These are phyloP conservation scores for Articulospora tetracladia DNA, from an alignment of 495 filamentous ascomycete species.

Conservation along the genomic window DNA sequence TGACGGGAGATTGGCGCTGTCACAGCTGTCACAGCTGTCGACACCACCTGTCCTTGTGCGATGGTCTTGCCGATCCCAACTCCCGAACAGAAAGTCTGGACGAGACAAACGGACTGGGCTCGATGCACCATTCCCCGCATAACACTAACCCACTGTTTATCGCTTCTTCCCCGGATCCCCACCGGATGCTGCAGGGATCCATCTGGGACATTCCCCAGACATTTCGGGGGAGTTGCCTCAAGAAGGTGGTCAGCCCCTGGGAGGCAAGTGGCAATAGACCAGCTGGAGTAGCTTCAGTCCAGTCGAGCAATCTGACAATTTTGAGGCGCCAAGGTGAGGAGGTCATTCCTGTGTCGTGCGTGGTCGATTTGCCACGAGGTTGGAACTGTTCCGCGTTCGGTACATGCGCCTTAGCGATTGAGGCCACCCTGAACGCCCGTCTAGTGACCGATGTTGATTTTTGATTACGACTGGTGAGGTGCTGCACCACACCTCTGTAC, in stretches of 20 bases:
- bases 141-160: neutral
- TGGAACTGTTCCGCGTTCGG: neutral
- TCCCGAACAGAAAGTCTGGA: neutral
- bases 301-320: neutral
- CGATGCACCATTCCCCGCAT: neutral
- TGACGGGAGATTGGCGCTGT: neutral
- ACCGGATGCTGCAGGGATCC: neutral
- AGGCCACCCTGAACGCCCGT: no score
- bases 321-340: neutral
- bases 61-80: slow-evolving; percentile 1
- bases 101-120: neutral
- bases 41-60: neutral
- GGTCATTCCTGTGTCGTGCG: neutral
- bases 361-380: neutral
- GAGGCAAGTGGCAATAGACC: neutral
- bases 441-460: no score
- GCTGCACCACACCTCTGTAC: no score
- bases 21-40: neutral
- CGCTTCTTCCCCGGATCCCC: slow-evolving; percentile 1
- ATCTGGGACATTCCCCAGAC: neutral
- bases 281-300: neutral
- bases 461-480: no score
- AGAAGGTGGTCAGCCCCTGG: neutral
- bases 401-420: neutral
- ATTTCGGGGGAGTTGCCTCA: neutral